phyloP scores from a whole-genome alignment of 345 rosid genomes.

The Salix arbutifolia region DNA sequence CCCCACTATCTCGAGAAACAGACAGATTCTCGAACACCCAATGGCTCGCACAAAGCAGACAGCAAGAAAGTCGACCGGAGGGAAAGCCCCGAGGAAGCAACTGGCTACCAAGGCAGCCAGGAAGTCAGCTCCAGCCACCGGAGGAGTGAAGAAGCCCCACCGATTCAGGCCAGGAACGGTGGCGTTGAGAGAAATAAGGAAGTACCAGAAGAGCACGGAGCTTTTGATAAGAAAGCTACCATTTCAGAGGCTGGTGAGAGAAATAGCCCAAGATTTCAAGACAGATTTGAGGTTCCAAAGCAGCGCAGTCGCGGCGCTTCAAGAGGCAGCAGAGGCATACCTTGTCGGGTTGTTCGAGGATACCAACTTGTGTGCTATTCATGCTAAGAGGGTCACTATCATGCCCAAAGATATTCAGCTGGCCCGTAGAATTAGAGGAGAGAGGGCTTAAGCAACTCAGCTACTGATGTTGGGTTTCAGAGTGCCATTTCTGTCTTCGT shows the following conservation, averaged over 20 bases:
- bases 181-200: slow-evolving; percentile 22
- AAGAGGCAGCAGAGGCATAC: slow-evolving; percentile 22
- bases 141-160: slow-evolving; percentile 29
- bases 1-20: background rate
- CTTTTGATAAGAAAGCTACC: slow-evolving; percentile 21
- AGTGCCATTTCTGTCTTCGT: background rate
- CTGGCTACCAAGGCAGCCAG: slow-evolving; percentile 23
- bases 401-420: slow-evolving; percentile 26
- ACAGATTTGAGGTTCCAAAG: slow-evolving; percentile 23
- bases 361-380: slow-evolving; percentile 21
- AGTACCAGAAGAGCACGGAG: slow-evolving; percentile 29
- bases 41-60: slow-evolving; percentile 31
- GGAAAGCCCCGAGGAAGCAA: slow-evolving; percentile 25
- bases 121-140: slow-evolving; percentile 26
- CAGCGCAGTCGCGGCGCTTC: slow-evolving; percentile 23
- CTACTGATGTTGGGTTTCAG: no score
- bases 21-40: background rate
- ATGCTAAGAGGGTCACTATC: slow-evolving; percentile 21
- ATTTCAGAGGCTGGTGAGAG: slow-evolving; percentile 24
- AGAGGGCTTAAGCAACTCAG: background rate
- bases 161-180: slow-evolving; percentile 27
- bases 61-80: slow-evolving; percentile 26
- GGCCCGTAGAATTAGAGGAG: slow-evolving; percentile 23
- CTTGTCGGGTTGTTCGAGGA: slow-evolving; percentile 27
- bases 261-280: slow-evolving; percentile 27